These are phyloP conservation scores for Backusella psychrophila DNA, from an alignment of 192 early-diverging fungal genomes.

Conservation along the genomic window DNA sequence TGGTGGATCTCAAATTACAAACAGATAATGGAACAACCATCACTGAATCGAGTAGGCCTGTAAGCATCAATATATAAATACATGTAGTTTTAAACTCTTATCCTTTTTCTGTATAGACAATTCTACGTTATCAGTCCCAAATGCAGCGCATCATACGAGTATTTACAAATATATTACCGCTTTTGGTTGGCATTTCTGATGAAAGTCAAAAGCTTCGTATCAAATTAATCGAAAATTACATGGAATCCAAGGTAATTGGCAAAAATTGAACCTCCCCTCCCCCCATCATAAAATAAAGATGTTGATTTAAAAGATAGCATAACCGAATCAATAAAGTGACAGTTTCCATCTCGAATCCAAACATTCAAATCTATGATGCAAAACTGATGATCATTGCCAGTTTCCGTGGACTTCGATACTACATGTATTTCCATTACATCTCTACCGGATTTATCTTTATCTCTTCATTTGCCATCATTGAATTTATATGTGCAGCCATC, in stretches of 20 bases:
- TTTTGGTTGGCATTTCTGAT: constrained; percentile 27
- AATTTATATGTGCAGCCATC: constrained; percentile 46
- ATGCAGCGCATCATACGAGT: constrained; percentile 25
- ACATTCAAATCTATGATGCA: constrained; percentile 48
- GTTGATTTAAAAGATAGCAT: not conserved
- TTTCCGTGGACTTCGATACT: constrained; percentile 54
- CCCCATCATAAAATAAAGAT: no score
- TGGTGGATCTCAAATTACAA: constrained; percentile 31
- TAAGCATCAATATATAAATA: constrained; percentile 31
- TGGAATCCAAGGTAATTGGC: constrained; percentile 27
- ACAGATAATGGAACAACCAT: constrained; percentile 37
- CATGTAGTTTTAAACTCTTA: not conserved
- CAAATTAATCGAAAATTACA: constrained; percentile 28
- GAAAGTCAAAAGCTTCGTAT: constrained; percentile 25
- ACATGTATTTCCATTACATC: constrained; percentile 52
- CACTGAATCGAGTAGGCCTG: constrained; percentile 43
- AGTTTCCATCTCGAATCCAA: constrained; percentile 41
- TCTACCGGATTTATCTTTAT: constrained; percentile 45
- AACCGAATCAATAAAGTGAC: constrained; percentile 42
- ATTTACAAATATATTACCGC: constrained; percentile 27
- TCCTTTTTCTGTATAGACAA: constrained; percentile 17
- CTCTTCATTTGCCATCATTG: constrained; percentile 41
- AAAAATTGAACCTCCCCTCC: no score
- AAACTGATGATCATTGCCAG: constrained; percentile 52
- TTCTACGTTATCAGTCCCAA: constrained; percentile 32